Conservation (phyloP, 2,329 filamentous ascomycete genomes). For the Dactylella cylindrospora region DNA sequence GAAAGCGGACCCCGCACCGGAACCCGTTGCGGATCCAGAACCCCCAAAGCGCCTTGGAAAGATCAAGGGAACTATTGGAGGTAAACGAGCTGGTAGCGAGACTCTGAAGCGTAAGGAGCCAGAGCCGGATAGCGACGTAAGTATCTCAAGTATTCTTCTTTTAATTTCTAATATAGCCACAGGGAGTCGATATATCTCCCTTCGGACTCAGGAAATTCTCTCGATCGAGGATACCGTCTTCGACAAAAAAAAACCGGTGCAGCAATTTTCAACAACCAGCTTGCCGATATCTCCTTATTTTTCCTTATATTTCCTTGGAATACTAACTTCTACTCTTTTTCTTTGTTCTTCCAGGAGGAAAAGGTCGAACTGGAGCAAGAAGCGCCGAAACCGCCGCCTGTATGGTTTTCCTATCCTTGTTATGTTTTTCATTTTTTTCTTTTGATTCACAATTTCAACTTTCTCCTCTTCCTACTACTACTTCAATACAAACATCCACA, state of each 20-base stretch:
- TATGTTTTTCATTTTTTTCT: neutral
- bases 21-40: slow-evolving; percentile 11
- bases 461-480: slow-evolving; percentile 3
- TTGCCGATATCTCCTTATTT: no score
- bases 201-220: no score
- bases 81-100: slow-evolving; percentile 18
- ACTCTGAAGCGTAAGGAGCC: slow-evolving; percentile 29
- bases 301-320: neutral
- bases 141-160: slow-evolving; percentile 2
- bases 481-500: neutral
- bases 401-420: slow-evolving; percentile 23
- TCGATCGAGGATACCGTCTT: no score
- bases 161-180: no score
- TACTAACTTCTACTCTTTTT: slow-evolving; percentile 20
- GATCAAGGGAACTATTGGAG: slow-evolving; percentile 42
- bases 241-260: no score
- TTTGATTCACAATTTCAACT: neutral
- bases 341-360: slow-evolving; percentile 39
- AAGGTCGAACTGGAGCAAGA: slow-evolving; percentile 39
- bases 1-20: neutral
- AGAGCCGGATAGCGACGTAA: slow-evolving; percentile 42
- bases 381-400: slow-evolving; percentile 35
- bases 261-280: no score
- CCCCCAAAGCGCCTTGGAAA: slow-evolving; percentile 27
- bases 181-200: no score